Percentiles rank a stretch among this genome's conserved stretches.
These are phyloP conservation scores for Effrenium voratum DNA, from an alignment of 73 alveolate species.

Conservation along the genomic window DNA sequence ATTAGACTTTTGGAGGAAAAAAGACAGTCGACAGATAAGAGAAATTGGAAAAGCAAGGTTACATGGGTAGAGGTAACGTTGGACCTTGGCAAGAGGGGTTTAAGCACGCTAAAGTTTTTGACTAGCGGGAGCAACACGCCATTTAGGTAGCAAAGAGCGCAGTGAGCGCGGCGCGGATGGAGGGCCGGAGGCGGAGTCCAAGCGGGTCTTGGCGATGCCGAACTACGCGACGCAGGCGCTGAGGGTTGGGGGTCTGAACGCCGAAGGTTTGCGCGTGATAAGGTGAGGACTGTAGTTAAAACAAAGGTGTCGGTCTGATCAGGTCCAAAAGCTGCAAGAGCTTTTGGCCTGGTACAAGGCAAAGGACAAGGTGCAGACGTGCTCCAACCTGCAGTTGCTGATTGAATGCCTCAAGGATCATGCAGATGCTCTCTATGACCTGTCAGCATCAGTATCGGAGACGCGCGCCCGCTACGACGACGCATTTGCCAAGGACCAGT, in stretches of 20 bases:
- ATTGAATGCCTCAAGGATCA: neutral
- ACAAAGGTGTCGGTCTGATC: too few species aligned
- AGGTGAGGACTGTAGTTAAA: too few species aligned
- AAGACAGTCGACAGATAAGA: too few species aligned
- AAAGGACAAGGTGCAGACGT: neutral
- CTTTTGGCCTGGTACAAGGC: neutral
- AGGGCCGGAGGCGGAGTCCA: neutral
- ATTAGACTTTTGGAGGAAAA: too few species aligned
- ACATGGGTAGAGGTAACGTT: too few species aligned
- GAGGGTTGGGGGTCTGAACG: neutral
- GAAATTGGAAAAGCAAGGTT: too few species aligned
- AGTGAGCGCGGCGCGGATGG: too few species aligned
- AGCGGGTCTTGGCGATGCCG: neutral
- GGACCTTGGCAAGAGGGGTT: too few species aligned
- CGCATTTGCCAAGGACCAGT: neutral
- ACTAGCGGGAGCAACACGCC: too few species aligned
- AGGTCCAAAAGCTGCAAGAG: neutral
- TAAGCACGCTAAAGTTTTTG: too few species aligned
- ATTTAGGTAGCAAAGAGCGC: too few species aligned
- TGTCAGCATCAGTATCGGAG: neutral
- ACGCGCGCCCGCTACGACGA: neutral
- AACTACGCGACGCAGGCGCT: neutral
- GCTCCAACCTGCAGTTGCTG: conserved; percentile 2
- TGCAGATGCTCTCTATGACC: neutral
- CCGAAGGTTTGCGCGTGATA: too few species aligned